Evolutionary conservation across 176 grass and related monocot genomes (phyloP), one percentile per base, ranked within the genome.

Genomic region (Triticum urartu): DNA sequence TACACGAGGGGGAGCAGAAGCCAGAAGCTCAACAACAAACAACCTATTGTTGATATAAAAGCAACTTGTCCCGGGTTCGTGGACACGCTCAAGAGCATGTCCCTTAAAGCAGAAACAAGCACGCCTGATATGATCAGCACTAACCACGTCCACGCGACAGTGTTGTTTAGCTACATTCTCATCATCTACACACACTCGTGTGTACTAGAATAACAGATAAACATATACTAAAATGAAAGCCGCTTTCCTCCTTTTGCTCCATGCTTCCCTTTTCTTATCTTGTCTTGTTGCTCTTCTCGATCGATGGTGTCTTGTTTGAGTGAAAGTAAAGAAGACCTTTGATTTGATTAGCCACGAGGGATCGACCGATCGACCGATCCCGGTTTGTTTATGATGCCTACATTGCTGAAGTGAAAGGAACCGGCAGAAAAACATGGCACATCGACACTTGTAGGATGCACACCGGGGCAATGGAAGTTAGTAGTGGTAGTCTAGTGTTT

Each of bases 61-160:
- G 58, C 4, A 69, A 48, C 0, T 1, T 88, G 77, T 80, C 81
- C 85, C 48, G 61, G 48, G 39, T 75, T 77, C 75, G 69, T 81
- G 89, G 86, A 87, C 89, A 88, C n/a, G 30, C 77, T 62, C 63
- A 54, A 81, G 77, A 88, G 34, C 43, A 64, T 91, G 89, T 91
- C 83, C 89, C 82, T 85, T 88, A 91, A 91, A 91, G 89, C 89
- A 85, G 81, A 71, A 84, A 81, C 86, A 76, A 77, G 56, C 86
- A 64, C 77, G 76, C 76, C 80, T 70, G 70, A 64, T 71, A 40
- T 81, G 12, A 68, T 81, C 48, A 81, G 47, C 68, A 33, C 61
- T 75, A 61, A 52, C 68, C n/a, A 80, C 47, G 24, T 30, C 15
- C 43, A 3, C 15, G 22, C 34, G 39, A 39, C 84, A 79, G 52